These are phyloP conservation scores for Leptographium galeiforme DNA, from an alignment of 2,329 filamentous ascomycete species.

Conservation along the genomic window DNA sequence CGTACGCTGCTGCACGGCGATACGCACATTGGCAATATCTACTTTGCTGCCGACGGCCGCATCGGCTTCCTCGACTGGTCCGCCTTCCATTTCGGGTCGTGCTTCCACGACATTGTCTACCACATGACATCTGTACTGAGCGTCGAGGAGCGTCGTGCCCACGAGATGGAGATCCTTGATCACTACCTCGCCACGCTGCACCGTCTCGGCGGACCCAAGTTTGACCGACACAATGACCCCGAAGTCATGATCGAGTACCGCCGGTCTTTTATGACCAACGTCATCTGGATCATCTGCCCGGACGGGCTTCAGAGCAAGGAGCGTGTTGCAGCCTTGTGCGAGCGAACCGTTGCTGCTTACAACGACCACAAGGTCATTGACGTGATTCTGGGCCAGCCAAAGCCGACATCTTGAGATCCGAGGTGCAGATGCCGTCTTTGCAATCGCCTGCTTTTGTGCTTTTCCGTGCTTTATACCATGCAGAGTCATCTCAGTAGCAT, in stretches of 20 bases:
- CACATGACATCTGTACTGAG: constrained; percentile 19
- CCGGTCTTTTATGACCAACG: constrained; percentile 19
- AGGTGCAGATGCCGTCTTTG: no score
- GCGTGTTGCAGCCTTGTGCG: constrained; percentile 11
- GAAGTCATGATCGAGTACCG: constrained; percentile 15
- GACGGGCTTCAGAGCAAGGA: constrained; percentile 20
- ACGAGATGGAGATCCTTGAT: constrained; percentile 20
- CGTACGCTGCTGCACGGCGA: constrained; percentile 18
- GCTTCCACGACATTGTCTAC: constrained; percentile 23
- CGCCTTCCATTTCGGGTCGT: constrained; percentile 20
- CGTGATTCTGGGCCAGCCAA: not conserved
- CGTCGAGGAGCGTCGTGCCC: constrained; percentile 19
- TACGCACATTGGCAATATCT: constrained; percentile 22
- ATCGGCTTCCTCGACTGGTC: constrained; percentile 24
- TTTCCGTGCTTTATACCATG: no score
- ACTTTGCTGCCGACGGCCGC: constrained; percentile 13
- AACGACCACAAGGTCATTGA: not conserved
- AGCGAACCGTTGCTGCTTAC: not conserved
- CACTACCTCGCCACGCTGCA: constrained; percentile 16
- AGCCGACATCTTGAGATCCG: not conserved
- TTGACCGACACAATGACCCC: constrained; percentile 9
- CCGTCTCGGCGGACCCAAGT: not conserved
- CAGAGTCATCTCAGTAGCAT: not conserved
- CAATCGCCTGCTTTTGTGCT: no score
- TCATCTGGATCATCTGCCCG: constrained; percentile 22